Evolutionary conservation across 2,329 filamentous ascomycete genomes (phyloP).

Genomic region (Fusarium nisikadoi): DNA sequence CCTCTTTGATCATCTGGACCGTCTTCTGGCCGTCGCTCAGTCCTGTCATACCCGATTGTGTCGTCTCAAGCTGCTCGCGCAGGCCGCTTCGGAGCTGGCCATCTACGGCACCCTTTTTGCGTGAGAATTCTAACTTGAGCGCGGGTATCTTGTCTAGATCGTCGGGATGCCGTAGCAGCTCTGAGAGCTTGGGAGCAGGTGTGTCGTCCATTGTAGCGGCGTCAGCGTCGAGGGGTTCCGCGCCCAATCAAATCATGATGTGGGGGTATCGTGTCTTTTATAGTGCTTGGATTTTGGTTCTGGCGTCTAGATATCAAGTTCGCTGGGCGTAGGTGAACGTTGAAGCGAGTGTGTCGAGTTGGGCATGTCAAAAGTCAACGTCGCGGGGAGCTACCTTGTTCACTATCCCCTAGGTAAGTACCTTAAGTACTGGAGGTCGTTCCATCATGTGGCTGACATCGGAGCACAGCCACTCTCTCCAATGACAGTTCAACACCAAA

Average conservation of each 20-base stretch:
- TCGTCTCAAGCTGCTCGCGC: conserved; percentile 92
- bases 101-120: conserved; percentile 93
- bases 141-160: conserved; percentile 95
- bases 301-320: background rate
- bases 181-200: conserved; percentile 82
- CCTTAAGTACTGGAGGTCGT: background rate
- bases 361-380: conserved; percentile 15
- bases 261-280: background rate
- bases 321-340: background rate
- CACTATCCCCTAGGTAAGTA: conserved; percentile 4
- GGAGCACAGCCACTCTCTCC: conserved; percentile 29
- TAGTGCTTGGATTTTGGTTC: background rate
- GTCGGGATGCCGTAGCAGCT: conserved; percentile 93
- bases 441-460: conserved; percentile 35
- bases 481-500: background rate
- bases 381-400: conserved; percentile 32
- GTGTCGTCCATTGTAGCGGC: conserved; percentile 62
- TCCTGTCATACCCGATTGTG: conserved; percentile 90
- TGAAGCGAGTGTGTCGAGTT: conserved; percentile 20
- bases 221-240: conserved; percentile 30
- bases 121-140: conserved; percentile 90
- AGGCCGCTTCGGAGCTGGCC: conserved; percentile 88
- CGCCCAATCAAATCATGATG: conserved; percentile 46
- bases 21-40: conserved; percentile 91
- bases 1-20: conserved; percentile 93